phyloP scores from a whole-genome alignment of 306 rosid species.

The Cyclanthera cordifolia region DNA sequence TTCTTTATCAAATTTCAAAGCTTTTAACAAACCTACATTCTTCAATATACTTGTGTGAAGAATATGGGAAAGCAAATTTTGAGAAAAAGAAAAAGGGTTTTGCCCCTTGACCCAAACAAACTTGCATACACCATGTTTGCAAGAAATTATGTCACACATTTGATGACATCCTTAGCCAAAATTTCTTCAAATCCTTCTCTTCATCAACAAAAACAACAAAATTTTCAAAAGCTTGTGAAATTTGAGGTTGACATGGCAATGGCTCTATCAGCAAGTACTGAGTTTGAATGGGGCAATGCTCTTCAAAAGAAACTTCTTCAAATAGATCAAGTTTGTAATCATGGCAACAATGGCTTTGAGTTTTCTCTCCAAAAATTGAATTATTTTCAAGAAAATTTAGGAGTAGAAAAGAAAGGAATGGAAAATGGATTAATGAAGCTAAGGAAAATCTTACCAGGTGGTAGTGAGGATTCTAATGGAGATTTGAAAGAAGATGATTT shows the following conservation, averaged over 20 bases:
- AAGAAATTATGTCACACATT: constrained; percentile 36
- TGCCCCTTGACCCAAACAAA: constrained; percentile 34
- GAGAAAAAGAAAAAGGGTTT: constrained; percentile 35
- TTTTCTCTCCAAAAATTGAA: neutral
- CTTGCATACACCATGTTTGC: constrained; percentile 27
- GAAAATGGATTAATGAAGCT: constrained; percentile 5
- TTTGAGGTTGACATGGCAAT: constrained; percentile 63
- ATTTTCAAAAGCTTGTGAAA: constrained; percentile 23
- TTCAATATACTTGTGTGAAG: neutral
- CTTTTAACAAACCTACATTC: neutral
- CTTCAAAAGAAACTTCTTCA: constrained; percentile 44
- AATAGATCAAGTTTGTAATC: neutral
- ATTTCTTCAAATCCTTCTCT: neutral
- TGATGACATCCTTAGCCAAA: constrained; percentile 37
- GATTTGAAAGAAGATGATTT: constrained; percentile 32
- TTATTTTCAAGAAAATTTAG: neutral
- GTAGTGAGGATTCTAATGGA: constrained; percentile 19
- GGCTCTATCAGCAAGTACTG: constrained; percentile 42
- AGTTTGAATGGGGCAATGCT: constrained; percentile 53
- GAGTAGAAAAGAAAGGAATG: neutral
- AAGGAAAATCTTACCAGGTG: constrained; percentile 25
- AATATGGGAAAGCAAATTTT: constrained; percentile 18
- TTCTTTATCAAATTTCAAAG: neutral
- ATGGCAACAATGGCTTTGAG: neutral
- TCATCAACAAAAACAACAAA: neutral